Base-by-base conservation (phyloP, 1,139 yeast species). In the Geotrichum citri-aurantii region DNA sequence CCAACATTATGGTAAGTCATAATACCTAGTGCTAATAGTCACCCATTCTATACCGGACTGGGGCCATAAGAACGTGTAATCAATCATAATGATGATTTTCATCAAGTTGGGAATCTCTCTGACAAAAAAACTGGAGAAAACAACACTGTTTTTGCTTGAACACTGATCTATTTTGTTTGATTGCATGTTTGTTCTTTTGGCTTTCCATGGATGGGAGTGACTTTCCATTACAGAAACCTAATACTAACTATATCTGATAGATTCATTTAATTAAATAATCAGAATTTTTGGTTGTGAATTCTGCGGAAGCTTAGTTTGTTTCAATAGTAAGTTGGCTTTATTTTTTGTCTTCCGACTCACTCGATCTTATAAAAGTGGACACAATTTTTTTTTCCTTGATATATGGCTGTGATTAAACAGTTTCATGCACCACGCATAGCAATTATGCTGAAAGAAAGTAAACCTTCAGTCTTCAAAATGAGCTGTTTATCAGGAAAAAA, bases 41-140 rank as follows among this genome's bases (percentile, higher is more conserved):
- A 44, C 21, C 48, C 26, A 10, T 40, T n/a, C 21, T 19, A 10
- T 4, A 46, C 27, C 21, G 7, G 14, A 46, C 24, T 11, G 17
- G n/a, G 12, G 26, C 48, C 26, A 3, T 46, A 11, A 24, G 21
- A 6, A 14, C 14, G 11, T 19, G 26, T 11, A 27, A 26, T 50
- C 42, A n/a, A 37, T 21, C 42, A 55, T 26, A 42, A 59, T 68
- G 71, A 68, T 66, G 70, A 68, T 60, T 62, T 59, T 56, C 61
- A 62, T 57, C 69, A 68, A 67, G 70, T 65, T 71, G 74, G 73
- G 74, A 71, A 70, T 71, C 74, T 71, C 73, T 70, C 75, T 71
- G 74, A 71, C 73, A 69, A 65, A 52, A n/a, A 37, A 58, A 64
- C 63, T 71, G 73, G 70, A 71, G 70, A 64, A 65, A 64, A 59